Conservation (phyloP, 495 filamentous ascomycete genomes). For the Haplographium delicatum region DNA sequence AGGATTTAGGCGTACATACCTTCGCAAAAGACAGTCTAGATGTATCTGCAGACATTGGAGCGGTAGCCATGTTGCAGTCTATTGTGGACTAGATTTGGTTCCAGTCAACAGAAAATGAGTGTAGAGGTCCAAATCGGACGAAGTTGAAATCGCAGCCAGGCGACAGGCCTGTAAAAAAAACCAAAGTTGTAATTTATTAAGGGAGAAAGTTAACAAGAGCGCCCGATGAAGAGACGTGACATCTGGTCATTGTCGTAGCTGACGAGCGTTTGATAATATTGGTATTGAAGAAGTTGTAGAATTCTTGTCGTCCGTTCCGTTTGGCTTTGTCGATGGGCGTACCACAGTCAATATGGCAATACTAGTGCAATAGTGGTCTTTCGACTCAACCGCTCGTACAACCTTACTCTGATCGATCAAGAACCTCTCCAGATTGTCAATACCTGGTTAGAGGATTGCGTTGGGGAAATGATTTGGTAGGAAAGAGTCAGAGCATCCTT, state of each 20-base stretch:
- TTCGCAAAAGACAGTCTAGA: conserved; percentile 53
- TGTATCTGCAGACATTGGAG: conserved; percentile 34
- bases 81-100: not conserved
- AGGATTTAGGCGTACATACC: conserved; percentile 35
- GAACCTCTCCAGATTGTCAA: not conserved
- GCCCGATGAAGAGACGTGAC: conserved; percentile 28
- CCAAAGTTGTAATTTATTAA: conserved; percentile 22
- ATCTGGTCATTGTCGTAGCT: conserved; percentile 30
- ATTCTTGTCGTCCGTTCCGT: conserved; percentile 14
- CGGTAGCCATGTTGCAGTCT: conserved; percentile 34
- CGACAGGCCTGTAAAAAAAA: conserved; percentile 20
- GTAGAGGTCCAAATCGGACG: conserved; percentile 19
- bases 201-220: conserved; percentile 27
- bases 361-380: not conserved
- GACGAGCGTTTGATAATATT: conserved; percentile 15
- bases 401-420: not conserved
- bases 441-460: not conserved
- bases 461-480: not conserved
- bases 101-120: conserved; percentile 18
- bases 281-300: not conserved
- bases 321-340: conserved; percentile 1
- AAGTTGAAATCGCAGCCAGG: conserved; percentile 24
- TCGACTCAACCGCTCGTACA: conserved; percentile 5
- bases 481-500: conserved; percentile 6
- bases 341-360: conserved; percentile 11